Conservation (phyloP, 371 early-diverging fungal genomes). For the Rhizopus arrhizus region DNA sequence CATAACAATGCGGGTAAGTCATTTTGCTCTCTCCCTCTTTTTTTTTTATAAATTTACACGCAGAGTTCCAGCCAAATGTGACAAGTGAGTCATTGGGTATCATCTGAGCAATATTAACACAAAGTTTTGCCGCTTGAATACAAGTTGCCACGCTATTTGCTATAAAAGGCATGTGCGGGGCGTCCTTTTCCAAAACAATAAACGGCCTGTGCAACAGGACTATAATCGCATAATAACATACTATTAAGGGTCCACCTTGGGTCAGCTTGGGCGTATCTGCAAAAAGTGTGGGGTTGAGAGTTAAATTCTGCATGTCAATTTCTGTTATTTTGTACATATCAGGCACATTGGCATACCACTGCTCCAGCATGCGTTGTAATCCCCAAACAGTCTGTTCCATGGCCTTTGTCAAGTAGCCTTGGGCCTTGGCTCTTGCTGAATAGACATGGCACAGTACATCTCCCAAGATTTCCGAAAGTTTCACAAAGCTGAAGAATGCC, state of each 20-base stretch:
- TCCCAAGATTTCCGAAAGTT: constrained; percentile 40
- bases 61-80: constrained; percentile 51
- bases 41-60: constrained; percentile 24
- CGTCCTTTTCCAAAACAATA: constrained; percentile 21
- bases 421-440: constrained; percentile 34
- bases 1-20: background rate
- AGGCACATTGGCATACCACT: constrained; percentile 34
- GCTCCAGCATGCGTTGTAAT: constrained; percentile 33
- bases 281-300: constrained; percentile 3
- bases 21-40: background rate
- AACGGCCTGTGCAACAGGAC: constrained; percentile 59
- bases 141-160: constrained; percentile 40
- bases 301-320: constrained; percentile 16
- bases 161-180: constrained; percentile 7
- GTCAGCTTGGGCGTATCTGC: constrained; percentile 19
- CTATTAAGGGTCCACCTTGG: constrained; percentile 47
- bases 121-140: constrained; percentile 53
- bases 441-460: constrained; percentile 41
- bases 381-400: constrained; percentile 32
- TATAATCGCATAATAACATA: constrained; percentile 39
- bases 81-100: constrained; percentile 30
- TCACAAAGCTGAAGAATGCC: constrained; percentile 35
- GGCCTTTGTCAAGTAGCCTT: constrained; percentile 27
- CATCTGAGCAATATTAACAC: constrained; percentile 52
- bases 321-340: constrained; percentile 27